Evolutionary conservation across 2,329 filamentous ascomycete species (phyloP).

Genomic region (Talaromyces sp.): DNA sequence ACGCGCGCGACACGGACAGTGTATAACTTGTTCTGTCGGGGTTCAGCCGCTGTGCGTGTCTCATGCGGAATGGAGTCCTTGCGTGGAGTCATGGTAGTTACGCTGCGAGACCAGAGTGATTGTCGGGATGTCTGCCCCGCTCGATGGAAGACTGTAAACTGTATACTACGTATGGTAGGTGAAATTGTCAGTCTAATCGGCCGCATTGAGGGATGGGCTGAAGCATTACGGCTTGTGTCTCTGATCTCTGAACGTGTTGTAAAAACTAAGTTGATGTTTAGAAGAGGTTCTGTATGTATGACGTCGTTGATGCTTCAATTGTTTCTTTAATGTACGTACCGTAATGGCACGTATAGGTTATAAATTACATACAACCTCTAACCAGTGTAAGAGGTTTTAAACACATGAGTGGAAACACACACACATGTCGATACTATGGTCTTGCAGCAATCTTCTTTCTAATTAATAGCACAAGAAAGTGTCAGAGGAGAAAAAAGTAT

Average conservation of each 20-base stretch:
- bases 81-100: conserved; percentile 19
- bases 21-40: conserved; percentile 64
- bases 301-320: background rate
- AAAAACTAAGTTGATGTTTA: background rate
- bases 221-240: background rate
- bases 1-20: conserved; percentile 60
- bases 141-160: background rate
- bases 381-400: background rate
- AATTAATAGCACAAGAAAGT: background rate
- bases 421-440: background rate
- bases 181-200: background rate
- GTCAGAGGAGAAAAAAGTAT: background rate
- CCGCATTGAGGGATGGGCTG: background rate
- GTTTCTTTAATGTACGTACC: background rate
- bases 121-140: background rate
- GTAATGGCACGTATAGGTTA: background rate
- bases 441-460: background rate
- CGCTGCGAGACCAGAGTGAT: conserved; percentile 9
- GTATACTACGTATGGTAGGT: background rate
- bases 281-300: background rate
- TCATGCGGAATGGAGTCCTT: conserved; percentile 54
- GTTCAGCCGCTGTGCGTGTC: conserved; percentile 70
- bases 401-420: background rate
- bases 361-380: background rate
- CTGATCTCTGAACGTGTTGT: background rate